phyloP scores from a whole-genome alignment of 1,139 yeast genomes.

The Pichia sp. region DNA sequence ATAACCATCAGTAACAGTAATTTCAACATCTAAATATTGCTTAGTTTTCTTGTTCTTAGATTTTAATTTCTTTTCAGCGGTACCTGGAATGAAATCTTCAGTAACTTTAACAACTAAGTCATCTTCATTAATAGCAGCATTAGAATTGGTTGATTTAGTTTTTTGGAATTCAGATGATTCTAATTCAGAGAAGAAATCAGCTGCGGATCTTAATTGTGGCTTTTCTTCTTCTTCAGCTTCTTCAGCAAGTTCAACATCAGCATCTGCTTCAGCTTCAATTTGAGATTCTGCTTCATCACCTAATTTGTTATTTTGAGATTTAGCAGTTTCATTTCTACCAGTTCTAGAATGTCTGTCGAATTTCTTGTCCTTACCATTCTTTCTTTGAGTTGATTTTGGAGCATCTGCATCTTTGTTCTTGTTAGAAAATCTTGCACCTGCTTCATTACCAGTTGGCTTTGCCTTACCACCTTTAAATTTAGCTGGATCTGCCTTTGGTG shows the following conservation, averaged over 20 bases:
- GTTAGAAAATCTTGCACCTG: conserved; percentile 70
- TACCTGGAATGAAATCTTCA: conserved; percentile 50
- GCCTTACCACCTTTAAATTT: conserved; percentile 69
- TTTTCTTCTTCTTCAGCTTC: conserved; percentile 33
- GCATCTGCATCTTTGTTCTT: conserved; percentile 64
- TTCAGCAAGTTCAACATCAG: conserved; percentile 43
- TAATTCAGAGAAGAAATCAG: conserved; percentile 66
- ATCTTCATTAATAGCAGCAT: conserved; percentile 44
- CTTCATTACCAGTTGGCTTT: conserved; percentile 69
- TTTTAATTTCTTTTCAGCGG: conserved; percentile 54
- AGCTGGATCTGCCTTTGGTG: conserved; percentile 74
- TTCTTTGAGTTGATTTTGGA: conserved; percentile 43
- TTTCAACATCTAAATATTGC: conserved; percentile 60
- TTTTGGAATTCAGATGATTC: conserved; percentile 29
- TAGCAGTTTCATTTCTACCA: conserved; percentile 76
- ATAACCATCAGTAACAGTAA: conserved; percentile 51
- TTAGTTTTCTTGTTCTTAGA: conserved; percentile 63
- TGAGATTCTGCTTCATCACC: conserved; percentile 67
- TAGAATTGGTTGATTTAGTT: conserved; percentile 35
- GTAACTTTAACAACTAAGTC: conserved; percentile 54
- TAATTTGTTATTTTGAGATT: conserved; percentile 84
- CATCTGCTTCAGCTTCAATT: conserved; percentile 58
- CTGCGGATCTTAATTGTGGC: conserved; percentile 50
- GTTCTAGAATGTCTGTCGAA: conserved; percentile 82
- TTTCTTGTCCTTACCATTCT: conserved; percentile 45